These are phyloP conservation scores for Diaporthe longicolla DNA, from an alignment of 2,329 filamentous ascomycete species.

Conservation along the genomic window DNA sequence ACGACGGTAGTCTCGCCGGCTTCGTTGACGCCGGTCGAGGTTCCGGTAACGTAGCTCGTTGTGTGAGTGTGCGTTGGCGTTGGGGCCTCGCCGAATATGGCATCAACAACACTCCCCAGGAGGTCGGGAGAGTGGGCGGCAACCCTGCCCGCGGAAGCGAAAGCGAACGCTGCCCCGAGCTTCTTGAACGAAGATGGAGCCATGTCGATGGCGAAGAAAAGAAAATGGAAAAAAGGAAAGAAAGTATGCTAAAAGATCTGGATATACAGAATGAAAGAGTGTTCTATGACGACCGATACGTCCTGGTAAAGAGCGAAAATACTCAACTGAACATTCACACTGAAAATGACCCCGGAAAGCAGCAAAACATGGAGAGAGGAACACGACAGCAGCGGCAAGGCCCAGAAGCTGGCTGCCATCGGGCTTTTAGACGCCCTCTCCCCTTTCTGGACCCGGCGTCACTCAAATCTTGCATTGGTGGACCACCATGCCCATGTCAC, in stretches of 20 bases:
- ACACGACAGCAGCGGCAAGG: background rate
- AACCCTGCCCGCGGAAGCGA: slow-evolving; percentile 34
- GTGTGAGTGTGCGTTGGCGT: slow-evolving; percentile 33
- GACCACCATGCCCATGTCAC: slow-evolving; percentile 6
- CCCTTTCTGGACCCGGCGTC: slow-evolving; percentile 30
- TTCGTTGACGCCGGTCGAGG: slow-evolving; percentile 35
- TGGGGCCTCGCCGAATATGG: slow-evolving; percentile 35
- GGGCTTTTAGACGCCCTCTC: slow-evolving; percentile 38
- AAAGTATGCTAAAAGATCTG: slow-evolving; percentile 15
- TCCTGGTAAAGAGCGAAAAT: slow-evolving; percentile 37
- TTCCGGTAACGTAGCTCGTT: slow-evolving; percentile 37
- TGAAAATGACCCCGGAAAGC: slow-evolving; percentile 32
- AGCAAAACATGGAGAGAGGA: slow-evolving; percentile 34
- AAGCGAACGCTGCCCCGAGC: slow-evolving; percentile 39
- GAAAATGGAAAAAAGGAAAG: slow-evolving; percentile 11
- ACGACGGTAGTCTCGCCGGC: slow-evolving; percentile 41
- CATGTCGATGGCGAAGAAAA: slow-evolving; percentile 31
- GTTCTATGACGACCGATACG: slow-evolving; percentile 36
- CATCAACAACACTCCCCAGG: slow-evolving; percentile 36
- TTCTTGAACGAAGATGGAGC: slow-evolving; percentile 37
- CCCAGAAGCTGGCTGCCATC: slow-evolving; percentile 32
- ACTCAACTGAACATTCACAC: slow-evolving; percentile 25
- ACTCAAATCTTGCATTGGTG: slow-evolving; percentile 36
- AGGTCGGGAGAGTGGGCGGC: slow-evolving; percentile 36
- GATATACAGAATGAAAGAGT: slow-evolving; percentile 34